Conservation (phyloP, 441 rosid genomes). For the Flueggea neowawraea region DNA sequence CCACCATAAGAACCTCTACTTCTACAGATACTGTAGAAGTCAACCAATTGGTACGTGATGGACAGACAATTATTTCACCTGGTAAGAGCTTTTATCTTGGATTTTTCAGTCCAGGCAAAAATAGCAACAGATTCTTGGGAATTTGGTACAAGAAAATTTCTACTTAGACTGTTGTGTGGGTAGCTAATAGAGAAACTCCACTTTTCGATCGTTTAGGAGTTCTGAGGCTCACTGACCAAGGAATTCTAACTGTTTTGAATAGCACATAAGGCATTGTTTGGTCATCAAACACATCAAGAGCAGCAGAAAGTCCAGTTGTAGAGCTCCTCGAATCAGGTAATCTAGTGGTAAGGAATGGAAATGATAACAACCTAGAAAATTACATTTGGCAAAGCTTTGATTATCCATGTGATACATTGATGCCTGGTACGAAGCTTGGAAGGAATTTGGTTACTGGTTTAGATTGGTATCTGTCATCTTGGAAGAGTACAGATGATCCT, state of each 20-base stretch:
- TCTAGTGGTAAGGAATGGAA: slow-evolving; percentile 18
- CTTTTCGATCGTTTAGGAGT: not conserved
- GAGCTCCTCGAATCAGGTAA: slow-evolving; percentile 28
- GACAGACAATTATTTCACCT: not conserved
- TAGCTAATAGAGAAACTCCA: slow-evolving; percentile 9
- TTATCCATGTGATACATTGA: slow-evolving; percentile 15
- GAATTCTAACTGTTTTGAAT: slow-evolving; percentile 2
- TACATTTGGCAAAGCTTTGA: slow-evolving; percentile 27
- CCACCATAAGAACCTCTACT: not conserved
- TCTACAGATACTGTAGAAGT: slow-evolving; percentile 27
- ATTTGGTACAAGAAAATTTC: slow-evolving; percentile 1
- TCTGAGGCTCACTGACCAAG: slow-evolving; percentile 2
- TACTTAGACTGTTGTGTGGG: not conserved
- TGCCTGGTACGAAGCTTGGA: slow-evolving; percentile 27
- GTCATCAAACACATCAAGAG: not conserved
- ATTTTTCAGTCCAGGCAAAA: slow-evolving; percentile 10
- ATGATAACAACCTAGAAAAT: not conserved
- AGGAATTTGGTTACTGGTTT: slow-evolving; percentile 6
- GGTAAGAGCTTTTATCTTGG: slow-evolving; percentile 12
- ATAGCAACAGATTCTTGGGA: slow-evolving; percentile 3
- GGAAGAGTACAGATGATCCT: slow-evolving; percentile 23
- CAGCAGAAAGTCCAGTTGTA: not conserved
- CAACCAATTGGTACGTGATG: slow-evolving; percentile 30
- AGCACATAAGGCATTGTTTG: not conserved
- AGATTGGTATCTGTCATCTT: slow-evolving; percentile 15